Evolutionary conservation across 164 flowering plant genomes (phyloP).

Genomic region (Aristolochia fimbriata): DNA sequence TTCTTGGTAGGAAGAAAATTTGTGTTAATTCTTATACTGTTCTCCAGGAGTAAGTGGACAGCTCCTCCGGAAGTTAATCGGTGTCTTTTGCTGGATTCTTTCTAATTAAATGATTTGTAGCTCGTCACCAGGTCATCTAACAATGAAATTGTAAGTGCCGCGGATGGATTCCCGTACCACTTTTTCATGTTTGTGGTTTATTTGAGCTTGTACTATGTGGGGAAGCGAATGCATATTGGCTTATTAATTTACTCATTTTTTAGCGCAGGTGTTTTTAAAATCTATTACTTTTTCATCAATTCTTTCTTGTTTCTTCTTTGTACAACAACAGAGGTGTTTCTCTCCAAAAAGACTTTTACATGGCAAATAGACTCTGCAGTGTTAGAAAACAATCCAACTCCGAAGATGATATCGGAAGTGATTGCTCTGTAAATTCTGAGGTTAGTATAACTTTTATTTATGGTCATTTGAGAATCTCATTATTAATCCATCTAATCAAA

Average conservation of each 20-base stretch:
- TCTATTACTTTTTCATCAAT: not conserved
- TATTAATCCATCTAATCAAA: not conserved
- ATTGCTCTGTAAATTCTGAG: conserved; percentile 11
- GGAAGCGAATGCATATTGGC: too few species aligned
- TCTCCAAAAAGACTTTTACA: conserved; percentile 5
- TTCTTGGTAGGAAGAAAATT: too few species aligned
- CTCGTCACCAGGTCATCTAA: conserved; percentile 4
- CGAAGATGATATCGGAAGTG: not conserved
- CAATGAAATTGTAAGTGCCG: conserved; percentile 11
- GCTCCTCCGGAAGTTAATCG: too few species aligned
- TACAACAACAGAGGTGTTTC: conserved; percentile 9
- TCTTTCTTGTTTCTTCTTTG: not conserved
- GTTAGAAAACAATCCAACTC: conserved; percentile 3
- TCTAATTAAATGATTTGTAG: conserved; percentile 8
- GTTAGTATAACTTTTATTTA: conserved; percentile 5
- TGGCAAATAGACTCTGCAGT: conserved; percentile 1
- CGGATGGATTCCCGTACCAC: not conserved
- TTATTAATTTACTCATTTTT: too few species aligned
- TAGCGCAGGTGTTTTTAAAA: too few species aligned
- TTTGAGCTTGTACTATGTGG: too few species aligned
- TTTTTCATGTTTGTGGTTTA: not conserved
- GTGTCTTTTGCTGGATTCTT: too few species aligned
- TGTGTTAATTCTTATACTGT: not conserved
- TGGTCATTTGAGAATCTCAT: not conserved
- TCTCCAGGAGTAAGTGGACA: not conserved